phyloP scores from a whole-genome alignment of 495 filamentous ascomycete genomes.

The Xylaria longipes region DNA sequence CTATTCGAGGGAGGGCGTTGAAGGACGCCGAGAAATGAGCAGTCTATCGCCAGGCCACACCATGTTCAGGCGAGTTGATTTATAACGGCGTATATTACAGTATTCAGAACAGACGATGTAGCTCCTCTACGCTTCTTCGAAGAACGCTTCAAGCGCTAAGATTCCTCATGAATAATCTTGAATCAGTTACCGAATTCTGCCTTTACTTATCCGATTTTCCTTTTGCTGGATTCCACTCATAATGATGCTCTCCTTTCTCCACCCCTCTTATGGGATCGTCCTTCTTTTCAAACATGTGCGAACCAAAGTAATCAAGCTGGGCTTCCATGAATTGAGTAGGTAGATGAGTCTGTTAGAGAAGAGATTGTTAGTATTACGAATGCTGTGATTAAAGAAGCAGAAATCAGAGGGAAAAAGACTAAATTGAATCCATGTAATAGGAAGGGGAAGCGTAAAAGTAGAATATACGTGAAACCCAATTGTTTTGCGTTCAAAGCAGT shows the following conservation, averaged over 20 bases:
- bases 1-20: neutral
- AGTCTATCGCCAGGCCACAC: neutral
- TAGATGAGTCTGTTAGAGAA: slow-evolving; percentile 44
- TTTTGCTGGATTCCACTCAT: slow-evolving; percentile 61
- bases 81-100: neutral
- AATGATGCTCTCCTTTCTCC: slow-evolving; percentile 61
- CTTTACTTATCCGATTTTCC: slow-evolving; percentile 11
- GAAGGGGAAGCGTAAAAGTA: neutral
- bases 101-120: neutral
- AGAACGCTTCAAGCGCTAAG: neutral
- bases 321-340: slow-evolving; percentile 78
- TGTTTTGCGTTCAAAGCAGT: neutral
- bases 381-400: neutral
- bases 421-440: neutral
- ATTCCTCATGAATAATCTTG: neutral
- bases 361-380: neutral
- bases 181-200: neutral
- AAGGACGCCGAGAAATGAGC: neutral
- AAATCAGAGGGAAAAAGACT: neutral
- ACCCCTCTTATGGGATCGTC: slow-evolving; percentile 53
- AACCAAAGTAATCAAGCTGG: slow-evolving; percentile 79
- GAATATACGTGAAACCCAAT: neutral
- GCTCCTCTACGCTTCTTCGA: neutral
- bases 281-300: slow-evolving; percentile 68
- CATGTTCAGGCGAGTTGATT: neutral